Conservation (phyloP, 139 green algal genomes). For the Coelastrella sp. region DNA sequence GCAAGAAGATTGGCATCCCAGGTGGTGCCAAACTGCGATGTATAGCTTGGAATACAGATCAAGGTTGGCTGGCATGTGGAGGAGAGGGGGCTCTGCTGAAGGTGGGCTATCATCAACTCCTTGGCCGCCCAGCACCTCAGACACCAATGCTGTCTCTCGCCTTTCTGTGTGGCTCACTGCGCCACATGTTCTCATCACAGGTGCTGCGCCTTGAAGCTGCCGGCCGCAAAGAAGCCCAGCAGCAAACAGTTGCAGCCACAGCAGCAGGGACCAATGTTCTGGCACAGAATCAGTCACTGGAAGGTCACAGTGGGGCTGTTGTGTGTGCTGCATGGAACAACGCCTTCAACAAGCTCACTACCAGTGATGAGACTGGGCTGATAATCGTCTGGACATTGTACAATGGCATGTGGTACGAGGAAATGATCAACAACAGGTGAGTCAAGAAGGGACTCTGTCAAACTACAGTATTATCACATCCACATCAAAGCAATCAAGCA, state of each 20-base stretch:
- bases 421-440: conserved; percentile 94
- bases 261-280: conserved; percentile 53
- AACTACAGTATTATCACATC: too few species aligned
- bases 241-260: conserved; percentile 39
- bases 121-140: too few species aligned
- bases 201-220: conserved; percentile 67
- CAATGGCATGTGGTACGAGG: conserved; percentile 88
- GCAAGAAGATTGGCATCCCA: conserved; percentile 92
- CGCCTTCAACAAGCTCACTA: conserved; percentile 84
- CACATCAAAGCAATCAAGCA: too few species aligned
- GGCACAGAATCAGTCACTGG: conserved; percentile 83
- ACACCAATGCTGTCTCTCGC: too few species aligned
- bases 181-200: conserved; percentile 29
- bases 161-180: too few species aligned
- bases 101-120: conserved; percentile 55
- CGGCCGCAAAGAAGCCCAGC: conserved; percentile 53
- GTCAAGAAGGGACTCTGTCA: neutral
- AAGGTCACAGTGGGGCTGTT: conserved; percentile 80
- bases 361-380: conserved; percentile 80
- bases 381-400: conserved; percentile 92
- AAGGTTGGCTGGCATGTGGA: conserved; percentile 85
- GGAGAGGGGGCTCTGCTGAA: conserved; percentile 86
- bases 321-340: conserved; percentile 82
- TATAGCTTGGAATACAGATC: conserved; percentile 79
- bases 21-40: conserved; percentile 75